Conservation (phyloP, 768 basidiomycete genomes). For the Lactifluus hygrophoroides region DNA sequence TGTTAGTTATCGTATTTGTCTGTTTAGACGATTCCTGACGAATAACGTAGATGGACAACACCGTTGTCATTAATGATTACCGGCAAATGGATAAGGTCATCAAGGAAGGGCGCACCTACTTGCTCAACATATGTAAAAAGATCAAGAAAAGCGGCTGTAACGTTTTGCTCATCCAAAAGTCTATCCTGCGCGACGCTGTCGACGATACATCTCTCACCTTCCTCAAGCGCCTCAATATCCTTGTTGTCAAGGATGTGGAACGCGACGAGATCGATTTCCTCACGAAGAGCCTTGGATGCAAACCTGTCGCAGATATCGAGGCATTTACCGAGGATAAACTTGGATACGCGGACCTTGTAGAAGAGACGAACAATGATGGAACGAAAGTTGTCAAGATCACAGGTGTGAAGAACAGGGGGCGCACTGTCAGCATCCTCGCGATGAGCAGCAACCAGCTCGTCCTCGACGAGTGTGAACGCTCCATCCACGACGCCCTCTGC, state of each 20-base stretch:
- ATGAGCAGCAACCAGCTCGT: slow-evolving; percentile 91
- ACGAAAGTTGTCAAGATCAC: slow-evolving; percentile 92
- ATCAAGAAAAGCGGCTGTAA: slow-evolving; percentile 99
- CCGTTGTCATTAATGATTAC: slow-evolving; percentile 98
- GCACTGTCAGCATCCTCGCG: slow-evolving; percentile 91
- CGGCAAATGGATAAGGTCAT: slow-evolving; percentile 99
- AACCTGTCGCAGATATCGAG: slow-evolving; percentile 95
- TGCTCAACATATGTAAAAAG: slow-evolving; percentile 97
- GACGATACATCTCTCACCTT: slow-evolving; percentile 96
- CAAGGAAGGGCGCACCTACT: slow-evolving; percentile 96
- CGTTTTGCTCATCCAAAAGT: slow-evolving; percentile 97
- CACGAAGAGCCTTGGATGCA: slow-evolving; percentile 88
- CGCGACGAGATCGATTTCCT: slow-evolving; percentile 98
- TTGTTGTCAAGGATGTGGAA: slow-evolving; percentile 95
- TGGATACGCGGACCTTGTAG: slow-evolving; percentile 91
- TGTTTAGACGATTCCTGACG: slow-evolving; percentile 13
- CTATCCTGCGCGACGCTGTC: slow-evolving; percentile 97
- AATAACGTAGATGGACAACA: slow-evolving; percentile 88
- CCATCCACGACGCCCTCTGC: slow-evolving; percentile 97
- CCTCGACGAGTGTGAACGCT: slow-evolving; percentile 94
- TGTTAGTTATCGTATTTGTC: slow-evolving; percentile 39
- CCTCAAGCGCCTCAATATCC: slow-evolving; percentile 92
- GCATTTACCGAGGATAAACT: slow-evolving; percentile 97
- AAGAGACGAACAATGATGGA: slow-evolving; percentile 74
- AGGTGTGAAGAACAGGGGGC: slow-evolving; percentile 88